Evolutionary conservation across 352 stramenopile genomes (phyloP), one percentile per base, ranked within the genome.

Genomic region (Phytophthora cactorum): DNA sequence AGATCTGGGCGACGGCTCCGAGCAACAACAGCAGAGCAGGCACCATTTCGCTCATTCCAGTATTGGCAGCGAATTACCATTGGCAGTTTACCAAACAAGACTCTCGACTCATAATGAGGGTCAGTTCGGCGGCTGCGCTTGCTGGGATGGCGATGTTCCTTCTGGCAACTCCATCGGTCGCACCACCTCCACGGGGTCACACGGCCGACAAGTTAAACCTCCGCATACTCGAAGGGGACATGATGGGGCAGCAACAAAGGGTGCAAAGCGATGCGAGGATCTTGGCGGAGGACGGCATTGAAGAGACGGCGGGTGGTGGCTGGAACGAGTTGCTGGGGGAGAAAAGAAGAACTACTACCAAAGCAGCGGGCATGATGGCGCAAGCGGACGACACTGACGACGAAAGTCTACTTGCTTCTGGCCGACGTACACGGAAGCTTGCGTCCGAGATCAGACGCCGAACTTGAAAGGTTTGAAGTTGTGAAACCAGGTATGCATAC

Each of bases 261-360:
- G 45, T 17, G 5, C 55, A 65, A 51, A 43, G 2, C 2, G 52
- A 63, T 27, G 8, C 15, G 38, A 54, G 63, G 5, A 56, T 61
- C 5, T 11, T 72, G 34, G 57, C 50, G 9, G 45, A 25, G 4
- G 64, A 72, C 22, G 57, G 57, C 1, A 52, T 67, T 25, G 57
- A 72, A 46, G 49, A 62, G 11, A 72, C 51, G 10, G 51, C 50
- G 0, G 44, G 15, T 7, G 45, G 31, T 8, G 39, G 12, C 46
- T 70, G 63, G 63, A 58, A 60, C 17, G 47, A 54, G 45, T 3
- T 70, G 22, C 38, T 70, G 15, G 54, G 17, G 22, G 49, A 59
- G 10, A 34, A 17, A 15, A 67, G 12, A 17, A 14, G 28, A 8
- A 29, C 12, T 22, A 22, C 22, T 22, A 43, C 8, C 36, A 43